phyloP scores from a whole-genome alignment of 768 basidiomycete species.

The Coprinopsis sp. region DNA sequence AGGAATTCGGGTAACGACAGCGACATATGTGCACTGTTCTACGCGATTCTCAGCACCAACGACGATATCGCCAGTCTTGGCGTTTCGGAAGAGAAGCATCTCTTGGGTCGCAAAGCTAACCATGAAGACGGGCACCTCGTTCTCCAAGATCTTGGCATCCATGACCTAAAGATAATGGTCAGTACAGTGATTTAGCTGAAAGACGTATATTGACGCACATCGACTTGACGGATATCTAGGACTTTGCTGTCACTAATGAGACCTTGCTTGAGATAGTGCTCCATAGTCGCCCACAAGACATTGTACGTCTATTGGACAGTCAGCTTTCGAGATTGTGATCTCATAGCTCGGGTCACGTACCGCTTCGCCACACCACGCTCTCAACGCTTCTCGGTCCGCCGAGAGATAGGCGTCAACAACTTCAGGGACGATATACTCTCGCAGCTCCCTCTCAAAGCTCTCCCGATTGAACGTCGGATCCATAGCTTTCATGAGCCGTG shows the following conservation, averaged over 20 bases:
- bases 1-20: slow-evolving; percentile 83
- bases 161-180: slow-evolving; percentile 49
- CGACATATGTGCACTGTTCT: slow-evolving; percentile 90
- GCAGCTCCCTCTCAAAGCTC: slow-evolving; percentile 79
- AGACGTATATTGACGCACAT: slow-evolving; percentile 56
- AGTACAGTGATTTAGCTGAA: background rate
- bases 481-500: slow-evolving; percentile 77
- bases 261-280: slow-evolving; percentile 86
- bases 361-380: slow-evolving; percentile 93
- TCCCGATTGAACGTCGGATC: slow-evolving; percentile 88
- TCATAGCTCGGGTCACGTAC: slow-evolving; percentile 42
- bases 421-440: slow-evolving; percentile 97
- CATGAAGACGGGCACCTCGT: slow-evolving; percentile 85
- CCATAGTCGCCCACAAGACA: slow-evolving; percentile 98
- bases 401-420: slow-evolving; percentile 94
- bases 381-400: slow-evolving; percentile 82
- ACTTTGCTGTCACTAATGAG: slow-evolving; percentile 90
- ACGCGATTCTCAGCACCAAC: slow-evolving; percentile 89
- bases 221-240: slow-evolving; percentile 95
- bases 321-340: slow-evolving; percentile 6
- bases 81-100: slow-evolving; percentile 85
- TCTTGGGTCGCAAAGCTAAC: slow-evolving; percentile 94
- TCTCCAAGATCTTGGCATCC: slow-evolving; percentile 85
- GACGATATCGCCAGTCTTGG: slow-evolving; percentile 78
- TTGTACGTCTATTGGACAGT: slow-evolving; percentile 72